Percentiles rank a stretch among this genome's conserved stretches.
Evolutionary conservation across 2,329 filamentous ascomycete genomes (phyloP).

Genomic region (Colletotrichum graminicola): DNA sequence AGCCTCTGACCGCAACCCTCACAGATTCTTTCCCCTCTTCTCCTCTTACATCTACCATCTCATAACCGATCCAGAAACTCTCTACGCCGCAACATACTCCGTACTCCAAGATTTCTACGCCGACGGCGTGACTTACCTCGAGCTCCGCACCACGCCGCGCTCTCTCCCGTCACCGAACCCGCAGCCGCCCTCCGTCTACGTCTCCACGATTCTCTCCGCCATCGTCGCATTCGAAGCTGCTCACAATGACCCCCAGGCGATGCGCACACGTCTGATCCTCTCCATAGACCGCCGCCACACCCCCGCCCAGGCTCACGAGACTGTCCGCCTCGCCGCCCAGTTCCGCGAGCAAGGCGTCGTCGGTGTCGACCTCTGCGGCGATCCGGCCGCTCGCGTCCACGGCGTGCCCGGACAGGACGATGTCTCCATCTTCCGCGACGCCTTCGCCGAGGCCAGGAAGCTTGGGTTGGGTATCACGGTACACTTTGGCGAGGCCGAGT

Average conservation of each 20-base stretch:
- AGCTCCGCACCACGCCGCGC: constrained; percentile 84
- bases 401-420: constrained; percentile 69
- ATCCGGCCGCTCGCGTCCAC: constrained; percentile 66
- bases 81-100: constrained; percentile 72
- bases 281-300: constrained; percentile 79
- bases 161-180: constrained; percentile 19
- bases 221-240: constrained; percentile 65
- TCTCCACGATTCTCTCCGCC: constrained; percentile 74
- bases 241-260: constrained; percentile 48
- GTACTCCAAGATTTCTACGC: constrained; percentile 75
- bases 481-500: constrained; percentile 80
- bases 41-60: constrained; percentile 84
- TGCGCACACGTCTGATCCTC: constrained; percentile 77
- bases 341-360: constrained; percentile 71
- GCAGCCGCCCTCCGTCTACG: constrained; percentile 68
- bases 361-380: constrained; percentile 83
- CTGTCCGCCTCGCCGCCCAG: constrained; percentile 72
- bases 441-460: constrained; percentile 68
- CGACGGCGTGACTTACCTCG: constrained; percentile 82
- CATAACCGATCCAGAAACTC: constrained; percentile 70
- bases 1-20: not conserved
- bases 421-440: constrained; percentile 68
- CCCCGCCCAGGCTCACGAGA: constrained; percentile 68
- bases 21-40: constrained; percentile 82
- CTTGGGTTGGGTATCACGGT: constrained; percentile 74